Evolutionary conservation across 2,329 filamentous ascomycete species (phyloP), one percentile per base, ranked within the genome.

Genomic region (Diaporthe aspalathi): DNA sequence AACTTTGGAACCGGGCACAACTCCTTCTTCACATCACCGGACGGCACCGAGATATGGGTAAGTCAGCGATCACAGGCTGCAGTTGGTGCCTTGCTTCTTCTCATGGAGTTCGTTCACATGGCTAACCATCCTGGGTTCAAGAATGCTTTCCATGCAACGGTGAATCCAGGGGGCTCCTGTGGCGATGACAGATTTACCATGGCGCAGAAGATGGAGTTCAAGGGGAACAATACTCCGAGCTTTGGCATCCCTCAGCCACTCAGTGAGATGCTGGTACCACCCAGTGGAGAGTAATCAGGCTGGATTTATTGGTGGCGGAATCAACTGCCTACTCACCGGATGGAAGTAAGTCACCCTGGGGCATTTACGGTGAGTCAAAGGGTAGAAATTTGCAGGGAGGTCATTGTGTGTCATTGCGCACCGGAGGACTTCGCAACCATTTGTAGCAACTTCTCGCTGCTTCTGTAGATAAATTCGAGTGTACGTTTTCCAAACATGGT

Each of bases 1-100:
- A 71, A 72, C 27, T 74, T 70, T n/a, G 72, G 73, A 2, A 74
- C 73, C 6, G 73, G 68, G 11, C 73, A 74, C 32, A 73, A 73
- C 32, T 73, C 63, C 5, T 70, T 73, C 24, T 74, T 74, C 53
- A 45, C 38, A 5, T 62, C 67, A 11, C 67, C 67, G 29, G 67
- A 69, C 6, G 67, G 53, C 14, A 62, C 20, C 4, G 67, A 69
- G n/a, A 69, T 56, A 29, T 69, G 67, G 67, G 67, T 69, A 62
- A 38, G 45, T 53, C 9, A 22, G 5, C 22, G 16, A 12, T 6
- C 20, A 38, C 32, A 12, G 24, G 9, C 9, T 4, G 12, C 3
- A 2, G 2, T 38, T 17, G 5, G 22, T 29, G 38, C 12, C 3
- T 2, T 16, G 9, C 5, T 6, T 5, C 20, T 47, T 47, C 3